Conservation (phyloP, 2,329 filamentous ascomycete species). For the Phialophora tarda region DNA sequence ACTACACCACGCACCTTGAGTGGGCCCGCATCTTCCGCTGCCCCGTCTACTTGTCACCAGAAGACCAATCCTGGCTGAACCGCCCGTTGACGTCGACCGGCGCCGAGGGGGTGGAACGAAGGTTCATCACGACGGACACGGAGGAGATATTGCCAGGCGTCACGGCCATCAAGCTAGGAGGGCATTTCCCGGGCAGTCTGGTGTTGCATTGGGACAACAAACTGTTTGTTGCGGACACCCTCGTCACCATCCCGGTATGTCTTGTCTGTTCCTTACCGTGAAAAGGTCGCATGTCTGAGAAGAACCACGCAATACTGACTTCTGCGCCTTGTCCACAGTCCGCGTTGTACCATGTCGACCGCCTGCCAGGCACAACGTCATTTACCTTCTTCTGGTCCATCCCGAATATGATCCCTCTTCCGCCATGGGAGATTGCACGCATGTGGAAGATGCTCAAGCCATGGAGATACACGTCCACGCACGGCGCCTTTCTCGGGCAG, state of each 20-base stretch:
- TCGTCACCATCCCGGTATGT: conserved; percentile 64
- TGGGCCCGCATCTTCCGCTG: not conserved
- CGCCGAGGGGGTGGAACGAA: not conserved
- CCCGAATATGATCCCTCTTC: conserved; percentile 39
- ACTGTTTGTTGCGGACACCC: not conserved
- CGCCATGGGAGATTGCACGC: not conserved
- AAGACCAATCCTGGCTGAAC: not conserved
- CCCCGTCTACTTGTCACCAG: not conserved
- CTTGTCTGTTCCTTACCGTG: not conserved
- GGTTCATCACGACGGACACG: not conserved
- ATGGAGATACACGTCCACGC: not conserved
- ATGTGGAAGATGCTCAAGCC: not conserved
- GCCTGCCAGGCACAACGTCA: not conserved
- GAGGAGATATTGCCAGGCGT: conserved; percentile 4
- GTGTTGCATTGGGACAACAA: conserved; percentile 5
- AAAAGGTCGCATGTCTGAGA: too few species aligned
- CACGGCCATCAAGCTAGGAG: conserved; percentile 4
- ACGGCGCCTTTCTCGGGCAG: not conserved
- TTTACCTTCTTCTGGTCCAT: conserved; percentile 24
- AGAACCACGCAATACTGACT: not conserved
- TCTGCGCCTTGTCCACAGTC: not conserved
- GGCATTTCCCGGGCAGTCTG: conserved; percentile 7
- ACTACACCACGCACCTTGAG: conserved; percentile 3
- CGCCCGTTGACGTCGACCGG: conserved; percentile 1
- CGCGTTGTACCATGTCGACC: conserved; percentile 54